Percentiles rank a stretch among this genome's conserved stretches.
These are phyloP conservation scores for Hymenoscyphus albidus DNA, from an alignment of 2,329 filamentous ascomycete species.

Conservation along the genomic window DNA sequence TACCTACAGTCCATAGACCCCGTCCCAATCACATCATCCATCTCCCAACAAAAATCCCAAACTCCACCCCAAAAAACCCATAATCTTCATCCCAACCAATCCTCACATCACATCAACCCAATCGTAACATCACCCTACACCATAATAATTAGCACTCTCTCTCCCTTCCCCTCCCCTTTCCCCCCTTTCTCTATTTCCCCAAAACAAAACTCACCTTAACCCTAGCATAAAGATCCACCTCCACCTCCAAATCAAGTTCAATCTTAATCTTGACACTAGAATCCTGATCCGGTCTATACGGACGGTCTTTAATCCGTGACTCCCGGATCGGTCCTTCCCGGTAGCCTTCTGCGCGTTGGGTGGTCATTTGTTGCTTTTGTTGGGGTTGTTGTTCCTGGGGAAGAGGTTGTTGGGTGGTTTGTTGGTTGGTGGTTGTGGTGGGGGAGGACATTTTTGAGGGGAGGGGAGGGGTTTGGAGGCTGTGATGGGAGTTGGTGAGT, in stretches of 20 bases:
- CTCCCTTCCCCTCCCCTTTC: no score
- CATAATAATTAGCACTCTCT: no score
- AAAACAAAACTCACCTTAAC: not conserved
- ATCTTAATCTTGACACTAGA: conserved; percentile 24
- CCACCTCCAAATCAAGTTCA: conserved; percentile 25
- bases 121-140: conserved; percentile 8
- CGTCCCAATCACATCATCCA: not conserved
- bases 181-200: no score
- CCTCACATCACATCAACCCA: conserved; percentile 6
- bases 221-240: conserved; percentile 12
- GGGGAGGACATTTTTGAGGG: not conserved
- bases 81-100: not conserved
- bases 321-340: conserved; percentile 18
- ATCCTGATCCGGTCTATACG: conserved; percentile 9
- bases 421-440: not conserved
- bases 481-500: no score
- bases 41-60: not conserved
- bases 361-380: not conserved
- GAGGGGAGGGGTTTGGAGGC: not conserved
- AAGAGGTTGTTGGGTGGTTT: not conserved
- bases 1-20: not conserved
- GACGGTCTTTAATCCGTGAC: conserved; percentile 23
- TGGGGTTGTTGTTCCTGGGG: not conserved
- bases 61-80: not conserved
- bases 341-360: conserved; percentile 9